phyloP scores from a whole-genome alignment of 129 eudicot genomes.

The Logfia minima region DNA sequence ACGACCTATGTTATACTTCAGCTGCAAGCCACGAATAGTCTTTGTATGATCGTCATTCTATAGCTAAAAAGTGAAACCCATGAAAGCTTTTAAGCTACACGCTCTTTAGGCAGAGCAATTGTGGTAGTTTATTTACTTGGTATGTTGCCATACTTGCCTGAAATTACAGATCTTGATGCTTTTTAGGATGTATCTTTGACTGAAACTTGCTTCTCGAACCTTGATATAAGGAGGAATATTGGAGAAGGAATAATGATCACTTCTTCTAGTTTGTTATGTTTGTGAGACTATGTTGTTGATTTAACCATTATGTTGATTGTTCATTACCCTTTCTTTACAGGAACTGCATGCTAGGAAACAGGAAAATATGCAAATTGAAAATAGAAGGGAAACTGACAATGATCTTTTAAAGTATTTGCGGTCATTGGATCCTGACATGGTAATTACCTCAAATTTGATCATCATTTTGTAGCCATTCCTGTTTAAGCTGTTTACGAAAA shows the following conservation, averaged over 20 bases:
- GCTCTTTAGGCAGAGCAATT: not conserved
- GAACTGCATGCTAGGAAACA: conserved; percentile 60
- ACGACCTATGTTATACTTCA: not conserved
- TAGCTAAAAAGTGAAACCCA: not conserved
- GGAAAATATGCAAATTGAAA: conserved; percentile 60
- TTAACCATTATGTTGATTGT: conserved; percentile 14
- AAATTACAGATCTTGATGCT: too few relatives aligned
- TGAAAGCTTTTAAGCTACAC: not conserved
- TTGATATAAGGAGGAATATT: too few relatives aligned
- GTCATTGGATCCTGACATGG: conserved; percentile 81
- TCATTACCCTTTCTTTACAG: conserved; percentile 32
- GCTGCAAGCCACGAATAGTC: not conserved
- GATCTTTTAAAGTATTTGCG: conserved; percentile 70
- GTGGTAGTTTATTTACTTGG: not conserved
- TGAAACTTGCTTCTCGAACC: too few relatives aligned
- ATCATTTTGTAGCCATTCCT: not conserved
- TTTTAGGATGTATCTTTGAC: too few relatives aligned
- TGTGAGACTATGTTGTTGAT: conserved; percentile 4
- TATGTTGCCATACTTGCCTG: not conserved
- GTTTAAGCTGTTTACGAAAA: not conserved
- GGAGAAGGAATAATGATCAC: too few relatives aligned
- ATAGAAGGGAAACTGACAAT: conserved; percentile 51
- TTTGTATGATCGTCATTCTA: not conserved
- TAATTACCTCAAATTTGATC: conserved; percentile 26
- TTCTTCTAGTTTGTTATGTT: not conserved